Base-by-base conservation (phyloP, 148 eudicot species). In the Fagopyrum homotropicum region DNA sequence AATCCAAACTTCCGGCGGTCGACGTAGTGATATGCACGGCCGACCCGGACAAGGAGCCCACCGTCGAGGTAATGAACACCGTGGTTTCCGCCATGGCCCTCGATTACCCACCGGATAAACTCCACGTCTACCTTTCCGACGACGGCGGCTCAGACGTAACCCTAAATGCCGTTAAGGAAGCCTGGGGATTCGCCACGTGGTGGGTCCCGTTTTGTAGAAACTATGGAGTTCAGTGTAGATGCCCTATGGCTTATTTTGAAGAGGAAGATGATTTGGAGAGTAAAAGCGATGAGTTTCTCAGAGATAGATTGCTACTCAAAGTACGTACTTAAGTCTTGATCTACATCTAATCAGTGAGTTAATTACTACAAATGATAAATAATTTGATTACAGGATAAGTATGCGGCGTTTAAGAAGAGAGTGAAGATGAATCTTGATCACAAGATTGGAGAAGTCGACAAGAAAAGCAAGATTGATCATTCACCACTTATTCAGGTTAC, bases 11-110 rank as follows among this genome's bases (percentile, higher is more conserved):
- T 12, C 82, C 84, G 0, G 59, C 73, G 4, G 59, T 84, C 1
- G 86, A 84, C 44, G 77, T 84, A 26, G 74, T 84, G 52, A 56
- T 84, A 17, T 81, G 82, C 56, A 77, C 86, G 10, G 69, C 86
- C 2, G 84, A 84, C 54, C 80, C 84, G 2, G 57, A 40, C 1
- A 84, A 59, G 51, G 84, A 81, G 63, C 84, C 87, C 0, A 43
- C 79, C 10, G 73, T 75, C 4, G 73, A 77, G 56, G 87, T 84
- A 2, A 82, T 82, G 78, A 84, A 82, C 72, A 84, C 87, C 0
- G 84, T 84, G 11, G 16, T 84, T 7, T 81, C 87, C 0, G 84
- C 83, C 8, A 79, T 82, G 87, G 73, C 77, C 2, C 64, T 84
- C 44, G 87, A 84, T 40, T 84, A 84, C 76, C 87, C 84, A 8